Evolutionary conservation across 2,329 filamentous ascomycete genomes (phyloP), one percentile per base, ranked within the genome.

Genomic region (Alternaria dauci): DNA sequence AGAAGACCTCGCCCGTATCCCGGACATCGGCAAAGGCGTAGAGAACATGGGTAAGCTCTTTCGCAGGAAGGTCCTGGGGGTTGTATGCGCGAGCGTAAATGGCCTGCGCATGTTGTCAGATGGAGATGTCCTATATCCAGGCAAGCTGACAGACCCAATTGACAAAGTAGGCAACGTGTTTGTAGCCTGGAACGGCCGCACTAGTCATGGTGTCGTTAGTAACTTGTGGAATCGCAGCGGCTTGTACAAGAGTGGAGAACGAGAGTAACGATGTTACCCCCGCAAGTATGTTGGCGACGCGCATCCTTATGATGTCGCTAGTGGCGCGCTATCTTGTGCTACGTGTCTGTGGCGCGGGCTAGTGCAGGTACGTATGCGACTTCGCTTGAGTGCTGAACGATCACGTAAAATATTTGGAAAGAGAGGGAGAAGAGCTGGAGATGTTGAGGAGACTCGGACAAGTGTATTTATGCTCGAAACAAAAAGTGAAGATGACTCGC

Each of bases 11-110:
- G 16, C 77, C 77, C 12, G 74, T 68, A 6, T 79, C 77, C 8
- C 72, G 70, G 8, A 78, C 72, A 63, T 79, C 77, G 36, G 76
- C 77, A 57, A 79, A 79, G 26, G 77, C 74, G 43, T 79, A 79
- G 30, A 79, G 75, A 9, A 79, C 67, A 62, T 79, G 77, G 18
- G 76, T 78, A 1, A 79, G 66, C 44, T 77, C 59, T 36, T 71
- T 61, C 20, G 66, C 75, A 7, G 71, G 71, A 9, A 79, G 69
- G 42, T 79, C 67, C 30, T 78, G 75, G 7, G 77, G 76, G 42
- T 78, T 65, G 67, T 69, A 77, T 58, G 76, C 73, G 59, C 77
- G 76, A 20, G 70, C 77, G 48, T 79, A 79, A 50, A 78, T 78
- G 46, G 73, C 76, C 76, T 78, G 59, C 55, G 39, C 2, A 51